Percentiles rank a stretch among this genome's conserved stretches.
These are phyloP conservation scores for Hortiboletus flavorubellus DNA, from an alignment of 768 basidiomycete genomes.

Conservation along the genomic window DNA sequence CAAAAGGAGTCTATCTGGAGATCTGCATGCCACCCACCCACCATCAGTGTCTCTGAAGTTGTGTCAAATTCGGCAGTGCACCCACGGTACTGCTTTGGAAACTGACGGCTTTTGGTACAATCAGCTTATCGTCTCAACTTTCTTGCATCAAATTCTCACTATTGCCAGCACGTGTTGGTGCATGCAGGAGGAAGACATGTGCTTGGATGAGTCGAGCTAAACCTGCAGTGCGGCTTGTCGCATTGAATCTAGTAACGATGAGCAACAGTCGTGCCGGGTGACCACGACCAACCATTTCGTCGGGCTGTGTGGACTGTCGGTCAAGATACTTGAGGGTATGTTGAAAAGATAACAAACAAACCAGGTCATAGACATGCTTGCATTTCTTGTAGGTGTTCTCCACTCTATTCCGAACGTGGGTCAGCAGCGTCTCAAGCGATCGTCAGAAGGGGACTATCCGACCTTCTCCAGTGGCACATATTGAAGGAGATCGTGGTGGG, in stretches of 20 bases:
- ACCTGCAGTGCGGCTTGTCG: conserved; percentile 63
- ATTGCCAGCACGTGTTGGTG: conserved; percentile 68
- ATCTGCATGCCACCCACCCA: conserved; percentile 24
- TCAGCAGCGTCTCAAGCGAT: conserved; percentile 15
- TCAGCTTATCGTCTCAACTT: conserved; percentile 19
- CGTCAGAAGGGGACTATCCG: conserved; percentile 18
- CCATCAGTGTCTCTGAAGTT: conserved; percentile 13
- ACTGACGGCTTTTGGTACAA: conserved; percentile 52
- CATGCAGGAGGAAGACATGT: conserved; percentile 58
- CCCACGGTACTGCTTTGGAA: conserved; percentile 69
- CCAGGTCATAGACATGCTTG: conserved; percentile 51
- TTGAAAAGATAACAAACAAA: conserved; percentile 31
- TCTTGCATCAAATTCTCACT: conserved; percentile 44
- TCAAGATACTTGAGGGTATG: conserved; percentile 8
- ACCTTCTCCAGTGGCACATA: conserved; percentile 80
- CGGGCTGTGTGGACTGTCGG: conserved; percentile 41
- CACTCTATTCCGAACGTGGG: conserved; percentile 43
- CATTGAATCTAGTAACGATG: conserved; percentile 54
- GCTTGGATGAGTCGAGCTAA: conserved; percentile 60
- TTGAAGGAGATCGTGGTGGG: conserved; percentile 22
- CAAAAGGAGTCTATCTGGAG: conserved; percentile 36
- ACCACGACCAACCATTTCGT: conserved; percentile 48
- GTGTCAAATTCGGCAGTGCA: conserved; percentile 12
- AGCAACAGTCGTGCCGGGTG: conserved; percentile 6
- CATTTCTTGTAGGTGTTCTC: conserved; percentile 59